Base-by-base conservation (phyloP, 306 rosid genomes). In the Echinosophora koreensis region DNA sequence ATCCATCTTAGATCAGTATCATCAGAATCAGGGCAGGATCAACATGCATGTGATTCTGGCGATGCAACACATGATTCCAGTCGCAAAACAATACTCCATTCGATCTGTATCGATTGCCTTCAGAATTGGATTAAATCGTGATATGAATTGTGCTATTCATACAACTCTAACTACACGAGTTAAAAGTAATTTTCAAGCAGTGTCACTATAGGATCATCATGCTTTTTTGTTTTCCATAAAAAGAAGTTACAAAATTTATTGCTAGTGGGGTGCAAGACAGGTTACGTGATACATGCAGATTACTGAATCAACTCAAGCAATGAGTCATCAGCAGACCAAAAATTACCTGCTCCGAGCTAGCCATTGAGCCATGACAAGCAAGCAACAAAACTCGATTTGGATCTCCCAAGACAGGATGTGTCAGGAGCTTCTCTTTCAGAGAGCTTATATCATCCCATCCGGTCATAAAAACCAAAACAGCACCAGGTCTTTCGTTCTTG, bases 391-490 rank as follows among this genome's bases (percentile, higher is more conserved):
- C 97, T 72, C 65, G 84, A 59, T 73, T 81, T 41, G 91, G 73
- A 80, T 96, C 96, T 22, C 99, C 99, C 76, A 96, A 87, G 52
- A 89, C 58, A 64, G 87, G 81, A 82, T 92, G 92, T 32, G 87
- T 66, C 65, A 78, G 90, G 71, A 96, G 90, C 83, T 92, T 92
- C 50, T 96, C 99, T 78, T 89, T 96, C 65, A 96, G 83, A 81
- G 92, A 89, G 77, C 78, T 89, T 76, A 96, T 92, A 77, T 92
- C 99, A 84, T 96, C 99, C 97, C 99, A 96, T 69, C 99, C 99
- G 57, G 99, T 96, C 99, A 96, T 88, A 85, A 96, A 96, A 85
- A 96, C 93, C 75, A 96, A 87, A 80, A 96, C 80, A 49, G 97
- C 99, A 46, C 99, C 99, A 49, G 94, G 94, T 69, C 71, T 79